phyloP scores from a whole-genome alignment of 306 rosid species.

The Canavalia gladiata region DNA sequence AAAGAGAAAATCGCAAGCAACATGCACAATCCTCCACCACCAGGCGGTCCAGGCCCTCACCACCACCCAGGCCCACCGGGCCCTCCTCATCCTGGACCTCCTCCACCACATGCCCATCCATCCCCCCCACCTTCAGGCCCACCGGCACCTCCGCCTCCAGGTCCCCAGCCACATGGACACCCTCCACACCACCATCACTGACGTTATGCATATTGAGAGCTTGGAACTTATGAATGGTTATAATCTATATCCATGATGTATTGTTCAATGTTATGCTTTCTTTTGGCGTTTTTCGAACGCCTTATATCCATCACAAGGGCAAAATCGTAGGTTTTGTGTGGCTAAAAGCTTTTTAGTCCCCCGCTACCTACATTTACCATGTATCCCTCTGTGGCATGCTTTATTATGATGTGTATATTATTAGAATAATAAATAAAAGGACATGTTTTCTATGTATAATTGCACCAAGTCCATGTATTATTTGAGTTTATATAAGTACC shows the following conservation, averaged over 20 bases:
- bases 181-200: constrained; percentile 47
- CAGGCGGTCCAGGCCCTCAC: constrained; percentile 55
- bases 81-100: constrained; percentile 48
- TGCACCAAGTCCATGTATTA: neutral
- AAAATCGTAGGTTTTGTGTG: neutral
- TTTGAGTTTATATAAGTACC: neutral
- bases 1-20: neutral
- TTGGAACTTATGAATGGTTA: neutral
- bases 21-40: constrained; percentile 66
- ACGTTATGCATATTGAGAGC: neutral
- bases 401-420: neutral
- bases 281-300: neutral
- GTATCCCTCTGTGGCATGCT: neutral
- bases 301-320: neutral
- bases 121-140: constrained; percentile 44
- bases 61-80: constrained; percentile 52
- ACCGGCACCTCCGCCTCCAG: constrained; percentile 43
- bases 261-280: neutral
- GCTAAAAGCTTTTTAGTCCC: neutral
- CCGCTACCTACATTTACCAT: neutral
- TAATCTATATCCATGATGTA: neutral
- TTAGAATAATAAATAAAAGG: constrained; percentile 17
- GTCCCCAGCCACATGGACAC: constrained; percentile 46
- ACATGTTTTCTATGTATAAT: neutral
- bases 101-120: constrained; percentile 48